Evolutionary conservation across 495 filamentous ascomycete genomes (phyloP), one percentile per base, ranked within the genome.

Genomic region (Hypoxylon lienhwacheense): DNA sequence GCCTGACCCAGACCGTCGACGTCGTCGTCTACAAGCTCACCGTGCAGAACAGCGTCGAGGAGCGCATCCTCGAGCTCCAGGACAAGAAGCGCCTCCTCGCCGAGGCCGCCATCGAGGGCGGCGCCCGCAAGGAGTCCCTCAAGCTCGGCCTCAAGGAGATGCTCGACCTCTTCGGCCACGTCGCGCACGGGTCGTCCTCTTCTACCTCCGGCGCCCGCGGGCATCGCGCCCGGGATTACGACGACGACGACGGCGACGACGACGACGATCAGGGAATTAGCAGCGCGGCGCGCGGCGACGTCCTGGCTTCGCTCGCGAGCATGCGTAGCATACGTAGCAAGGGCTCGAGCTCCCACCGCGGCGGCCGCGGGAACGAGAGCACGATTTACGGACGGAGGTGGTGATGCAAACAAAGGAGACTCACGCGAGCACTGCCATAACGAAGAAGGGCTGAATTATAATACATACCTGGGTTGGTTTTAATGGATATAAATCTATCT

Each of bases 81-180:
- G 84, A 96, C 37, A 88, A 90, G 65, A 98, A 98, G 74, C 80
- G 92, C 15, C 81, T 88, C 57, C 80, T 98, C 5, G 91, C 95
- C 17, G 85, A 88, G 58, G 80, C 85, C 47, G 86, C 90, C 8
- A 88, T 96, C 52, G 90, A 91, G 64, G 87, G 90, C 66, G 78
- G 73, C 25, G 65, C 68, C 11, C 70, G 72, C 61, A 83, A 82
- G 20, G 83, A 85, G 16, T 79, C 77, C 5, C 80, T 82, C 53
- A 97, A 97, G 68, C 73, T 98, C 42, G 89, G 85, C 48, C 86
- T 97, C 84, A 85, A 89, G 62, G 93, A 98, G 74, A 96, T 98
- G 63, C 73, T 98, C 74, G 81, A 86, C 3, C 74, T 98, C 42
- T 98, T 98, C 66, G 83, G 82, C 51, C 84, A 86, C 25, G 88